Conservation (phyloP, 2,329 filamentous ascomycete species). For the Trichoderma polysporum region DNA sequence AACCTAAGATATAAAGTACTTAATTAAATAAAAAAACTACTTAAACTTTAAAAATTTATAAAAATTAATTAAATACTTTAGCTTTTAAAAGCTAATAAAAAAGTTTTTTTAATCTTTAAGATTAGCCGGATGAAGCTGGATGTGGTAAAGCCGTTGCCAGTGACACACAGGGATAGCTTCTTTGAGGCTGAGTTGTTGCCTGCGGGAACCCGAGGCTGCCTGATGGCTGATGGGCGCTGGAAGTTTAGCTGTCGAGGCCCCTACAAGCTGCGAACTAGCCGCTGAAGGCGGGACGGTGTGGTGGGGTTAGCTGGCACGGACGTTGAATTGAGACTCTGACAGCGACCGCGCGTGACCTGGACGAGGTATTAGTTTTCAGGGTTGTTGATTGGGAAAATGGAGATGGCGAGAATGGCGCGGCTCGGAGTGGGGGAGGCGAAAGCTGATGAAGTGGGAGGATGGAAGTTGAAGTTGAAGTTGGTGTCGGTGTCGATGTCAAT, state of each 20-base stretch:
- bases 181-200: constrained; percentile 20
- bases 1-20: no score
- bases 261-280: not conserved
- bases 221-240: constrained; percentile 8
- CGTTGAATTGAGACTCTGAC: not conserved
- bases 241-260: not conserved
- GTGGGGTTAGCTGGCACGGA: not conserved
- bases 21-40: no score
- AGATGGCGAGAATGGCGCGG: not conserved
- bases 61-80: no score
- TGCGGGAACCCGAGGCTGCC: constrained; percentile 19
- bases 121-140: constrained; percentile 3
- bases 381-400: not conserved
- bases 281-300: not conserved
- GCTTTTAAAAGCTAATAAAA: no score
- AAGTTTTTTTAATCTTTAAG: no score
- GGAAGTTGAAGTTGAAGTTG: not conserved
- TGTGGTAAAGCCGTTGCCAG: not conserved
- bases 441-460: not conserved
- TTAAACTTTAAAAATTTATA: no score
- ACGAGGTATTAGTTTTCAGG: constrained; percentile 12
- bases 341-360: constrained; percentile 6
- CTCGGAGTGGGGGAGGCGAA: not conserved
- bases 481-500: no score
- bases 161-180: not conserved